These are phyloP conservation scores for Lipomyces yamanashiensis DNA, from an alignment of 805 yeast species.

Conservation along the genomic window DNA sequence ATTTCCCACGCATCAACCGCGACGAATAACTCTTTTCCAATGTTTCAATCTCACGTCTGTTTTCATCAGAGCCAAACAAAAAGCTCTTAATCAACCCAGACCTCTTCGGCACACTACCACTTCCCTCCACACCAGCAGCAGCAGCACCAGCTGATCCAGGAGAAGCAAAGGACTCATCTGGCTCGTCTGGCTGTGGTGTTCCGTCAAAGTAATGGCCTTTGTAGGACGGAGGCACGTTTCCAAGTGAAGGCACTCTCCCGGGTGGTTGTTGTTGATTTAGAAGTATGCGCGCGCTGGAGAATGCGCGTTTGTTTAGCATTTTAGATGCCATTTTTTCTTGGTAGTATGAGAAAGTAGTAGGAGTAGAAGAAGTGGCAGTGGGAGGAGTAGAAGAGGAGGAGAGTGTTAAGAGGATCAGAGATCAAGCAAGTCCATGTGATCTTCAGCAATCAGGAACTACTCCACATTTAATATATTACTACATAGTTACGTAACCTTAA, in stretches of 20 bases:
- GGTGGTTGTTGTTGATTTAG: constrained; percentile 14
- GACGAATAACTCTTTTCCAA: constrained; percentile 38
- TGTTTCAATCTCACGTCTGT: constrained; percentile 45
- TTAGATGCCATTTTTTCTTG: too few species aligned
- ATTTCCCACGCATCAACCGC: constrained; percentile 48
- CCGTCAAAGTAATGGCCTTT: constrained; percentile 31
- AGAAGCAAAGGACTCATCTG: background rate
- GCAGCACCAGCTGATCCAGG: constrained; percentile 2
- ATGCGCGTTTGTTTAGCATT: background rate
- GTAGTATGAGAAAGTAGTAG: background rate
- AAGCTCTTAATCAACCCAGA: constrained; percentile 46
- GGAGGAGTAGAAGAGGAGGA: too few species aligned
- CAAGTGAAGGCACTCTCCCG: constrained; percentile 32
- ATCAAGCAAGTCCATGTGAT: too few species aligned
- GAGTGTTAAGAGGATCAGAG: too few species aligned
- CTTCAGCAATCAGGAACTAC: too few species aligned
- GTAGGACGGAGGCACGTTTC: constrained; percentile 32
- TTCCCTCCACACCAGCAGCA: background rate
- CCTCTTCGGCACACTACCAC: constrained; percentile 11
- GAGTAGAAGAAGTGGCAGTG: background rate
- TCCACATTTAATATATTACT: too few species aligned
- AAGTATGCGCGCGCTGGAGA: constrained; percentile 1
- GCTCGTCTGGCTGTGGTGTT: constrained; percentile 15
- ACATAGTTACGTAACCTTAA: too few species aligned
- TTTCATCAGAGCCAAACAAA: constrained; percentile 47